phyloP scores from a whole-genome alignment of 2,329 filamentous ascomycete genomes.

The Fusarium xyrophilum region DNA sequence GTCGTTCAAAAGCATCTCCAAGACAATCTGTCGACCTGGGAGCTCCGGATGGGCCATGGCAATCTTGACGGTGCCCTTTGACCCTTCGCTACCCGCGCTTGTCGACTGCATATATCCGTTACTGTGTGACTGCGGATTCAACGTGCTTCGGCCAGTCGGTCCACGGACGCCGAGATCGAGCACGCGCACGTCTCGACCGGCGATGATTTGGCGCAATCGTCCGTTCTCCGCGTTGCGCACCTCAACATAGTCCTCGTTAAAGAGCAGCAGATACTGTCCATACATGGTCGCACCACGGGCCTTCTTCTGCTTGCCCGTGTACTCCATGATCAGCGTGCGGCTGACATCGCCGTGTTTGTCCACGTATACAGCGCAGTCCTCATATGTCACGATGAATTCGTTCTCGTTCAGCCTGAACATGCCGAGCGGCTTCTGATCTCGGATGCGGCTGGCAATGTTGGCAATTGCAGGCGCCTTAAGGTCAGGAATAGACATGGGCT shows the following conservation, averaged over 20 bases:
- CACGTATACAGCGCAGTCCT: slow-evolving; percentile 96
- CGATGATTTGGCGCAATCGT: slow-evolving; percentile 89
- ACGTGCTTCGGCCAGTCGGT: slow-evolving; percentile 59
- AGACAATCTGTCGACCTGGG: slow-evolving; percentile 82
- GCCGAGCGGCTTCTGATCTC: slow-evolving; percentile 82
- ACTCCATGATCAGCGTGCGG: slow-evolving; percentile 95
- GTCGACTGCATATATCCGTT: slow-evolving; percentile 47
- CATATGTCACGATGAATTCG: slow-evolving; percentile 92
- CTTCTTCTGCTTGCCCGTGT: slow-evolving; percentile 83
- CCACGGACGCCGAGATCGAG: slow-evolving; percentile 82
- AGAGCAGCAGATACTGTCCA: slow-evolving; percentile 88
- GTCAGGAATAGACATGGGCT: slow-evolving; percentile 91
- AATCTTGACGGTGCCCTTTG: slow-evolving; percentile 85
- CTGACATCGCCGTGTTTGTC: slow-evolving; percentile 98
- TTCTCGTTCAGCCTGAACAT: slow-evolving; percentile 96
- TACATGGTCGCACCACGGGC: slow-evolving; percentile 88
- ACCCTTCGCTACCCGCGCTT: slow-evolving; percentile 52
- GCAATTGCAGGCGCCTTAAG: slow-evolving; percentile 78
- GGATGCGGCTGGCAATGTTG: slow-evolving; percentile 84
- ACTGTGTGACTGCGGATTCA: slow-evolving; percentile 44
- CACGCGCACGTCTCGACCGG: slow-evolving; percentile 86
- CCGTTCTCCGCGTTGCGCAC: slow-evolving; percentile 97
- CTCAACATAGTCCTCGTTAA: slow-evolving; percentile 96
- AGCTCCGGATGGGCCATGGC: slow-evolving; percentile 93
- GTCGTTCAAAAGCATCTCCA: slow-evolving; percentile 92